Evolutionary conservation across 345 rosid species (phyloP).

Genomic region (Schrenkiella parvula): DNA sequence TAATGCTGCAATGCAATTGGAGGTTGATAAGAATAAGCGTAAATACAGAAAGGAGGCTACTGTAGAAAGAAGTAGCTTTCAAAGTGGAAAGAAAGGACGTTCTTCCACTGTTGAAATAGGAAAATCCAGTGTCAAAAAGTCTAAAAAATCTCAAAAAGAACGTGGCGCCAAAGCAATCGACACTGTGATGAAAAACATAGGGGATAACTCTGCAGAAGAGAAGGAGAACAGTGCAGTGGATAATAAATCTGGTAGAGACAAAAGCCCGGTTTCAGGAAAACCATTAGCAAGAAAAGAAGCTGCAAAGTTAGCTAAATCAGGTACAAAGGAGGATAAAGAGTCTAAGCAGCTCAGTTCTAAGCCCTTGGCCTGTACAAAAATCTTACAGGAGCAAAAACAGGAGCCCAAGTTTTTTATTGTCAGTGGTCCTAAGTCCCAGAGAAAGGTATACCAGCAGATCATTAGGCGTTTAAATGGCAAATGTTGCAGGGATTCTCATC

Average conservation of each 20-base stretch:
- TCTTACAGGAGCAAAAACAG: conserved; percentile 17
- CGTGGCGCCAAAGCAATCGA: not conserved
- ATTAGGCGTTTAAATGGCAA: conserved; percentile 67
- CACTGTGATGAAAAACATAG: conserved; percentile 4
- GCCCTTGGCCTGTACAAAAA: conserved; percentile 7
- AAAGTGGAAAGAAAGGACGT: conserved; percentile 29
- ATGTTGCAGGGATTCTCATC: conserved; percentile 84
- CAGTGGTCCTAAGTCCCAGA: conserved; percentile 66
- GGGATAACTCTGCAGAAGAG: conserved; percentile 33
- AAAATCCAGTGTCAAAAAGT: conserved; percentile 22
- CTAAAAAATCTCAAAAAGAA: conserved; percentile 24
- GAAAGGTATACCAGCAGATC: conserved; percentile 69
- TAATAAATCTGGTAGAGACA: conserved; percentile 15
- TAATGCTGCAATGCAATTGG: not conserved
- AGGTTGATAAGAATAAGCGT: conserved; percentile 8
- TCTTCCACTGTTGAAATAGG: conserved; percentile 31
- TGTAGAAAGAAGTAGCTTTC: conserved; percentile 12
- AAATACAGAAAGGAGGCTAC: conserved; percentile 20
- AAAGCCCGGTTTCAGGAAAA: conserved; percentile 19
- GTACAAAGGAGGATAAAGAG: conserved; percentile 29
- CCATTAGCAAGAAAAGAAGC: conserved; percentile 25
- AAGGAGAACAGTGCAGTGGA: conserved; percentile 45
- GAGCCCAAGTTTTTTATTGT: conserved; percentile 60
- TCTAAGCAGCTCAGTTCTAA: conserved; percentile 25
- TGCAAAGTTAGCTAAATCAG: conserved; percentile 17